A percentile compares a stretch with the other conserved stretches of the same genome.
These are phyloP conservation scores for Achaetomiella virescens DNA, from an alignment of 495 filamentous ascomycete species.

Conservation along the genomic window DNA sequence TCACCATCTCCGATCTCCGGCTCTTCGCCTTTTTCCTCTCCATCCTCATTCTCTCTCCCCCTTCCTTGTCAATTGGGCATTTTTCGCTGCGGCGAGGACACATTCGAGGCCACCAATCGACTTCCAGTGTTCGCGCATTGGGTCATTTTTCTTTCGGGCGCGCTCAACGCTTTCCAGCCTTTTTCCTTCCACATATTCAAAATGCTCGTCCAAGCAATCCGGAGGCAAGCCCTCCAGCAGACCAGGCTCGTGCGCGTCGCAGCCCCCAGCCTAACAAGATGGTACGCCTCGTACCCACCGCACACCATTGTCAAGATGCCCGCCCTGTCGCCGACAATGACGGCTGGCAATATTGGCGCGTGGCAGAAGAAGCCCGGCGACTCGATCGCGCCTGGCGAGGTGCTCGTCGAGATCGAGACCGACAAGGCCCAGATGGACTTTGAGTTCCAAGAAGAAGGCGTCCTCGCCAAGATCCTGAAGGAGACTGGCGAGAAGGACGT, in stretches of 20 bases:
- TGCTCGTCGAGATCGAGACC: slow-evolving; percentile 99
- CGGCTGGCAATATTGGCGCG: slow-evolving; percentile 86
- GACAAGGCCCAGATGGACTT: slow-evolving; percentile 99
- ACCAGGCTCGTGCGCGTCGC: slow-evolving; percentile 35
- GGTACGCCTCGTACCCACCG: slow-evolving; percentile 70
- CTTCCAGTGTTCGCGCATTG: not conserved
- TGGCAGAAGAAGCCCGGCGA: slow-evolving; percentile 99
- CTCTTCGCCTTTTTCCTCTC: slow-evolving; percentile 17
- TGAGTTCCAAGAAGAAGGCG: slow-evolving; percentile 97
- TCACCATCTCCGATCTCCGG: slow-evolving; percentile 26
- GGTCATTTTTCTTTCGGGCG: slow-evolving; percentile 15
- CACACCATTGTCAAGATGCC: slow-evolving; percentile 98
- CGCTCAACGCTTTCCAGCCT: slow-evolving; percentile 17
- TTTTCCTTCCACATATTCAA: slow-evolving; percentile 22
- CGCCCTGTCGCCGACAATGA: slow-evolving; percentile 96
- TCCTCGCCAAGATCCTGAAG: slow-evolving; percentile 91
- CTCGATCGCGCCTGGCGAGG: slow-evolving; percentile 80
- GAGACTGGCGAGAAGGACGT: slow-evolving; percentile 93
- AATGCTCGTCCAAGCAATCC: slow-evolving; percentile 50
- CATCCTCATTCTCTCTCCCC: slow-evolving; percentile 7
- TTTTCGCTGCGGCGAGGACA: not conserved
- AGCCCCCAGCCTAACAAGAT: slow-evolving; percentile 47
- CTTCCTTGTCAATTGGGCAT: slow-evolving; percentile 21
- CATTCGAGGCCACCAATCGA: not conserved
- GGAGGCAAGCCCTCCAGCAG: slow-evolving; percentile 49